These are phyloP conservation scores for Moesziomyces parantarcticus DNA, from an alignment of 1,284 basidiomycete genomes.

Conservation along the genomic window DNA sequence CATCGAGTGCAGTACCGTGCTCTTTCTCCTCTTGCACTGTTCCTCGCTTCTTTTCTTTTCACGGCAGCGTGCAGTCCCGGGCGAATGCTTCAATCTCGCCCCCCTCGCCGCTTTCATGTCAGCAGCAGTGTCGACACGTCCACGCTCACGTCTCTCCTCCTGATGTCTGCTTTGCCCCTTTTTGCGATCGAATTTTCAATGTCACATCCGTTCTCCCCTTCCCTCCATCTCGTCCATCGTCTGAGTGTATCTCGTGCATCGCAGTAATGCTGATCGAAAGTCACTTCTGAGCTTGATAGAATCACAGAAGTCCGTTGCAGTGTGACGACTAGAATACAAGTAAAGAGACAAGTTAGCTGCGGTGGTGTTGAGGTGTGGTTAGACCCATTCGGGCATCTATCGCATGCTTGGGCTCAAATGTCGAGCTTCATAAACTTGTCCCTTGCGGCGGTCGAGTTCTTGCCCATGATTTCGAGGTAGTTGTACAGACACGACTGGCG, in stretches of 20 bases:
- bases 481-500: slow-evolving; percentile 30
- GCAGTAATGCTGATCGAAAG: too few relatives aligned
- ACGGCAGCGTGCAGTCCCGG: neutral
- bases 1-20: neutral
- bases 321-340: neutral
- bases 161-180: neutral
- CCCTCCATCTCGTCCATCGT: neutral
- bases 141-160: neutral
- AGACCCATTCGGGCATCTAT: neutral
- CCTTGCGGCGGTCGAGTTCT: slow-evolving; percentile 23
- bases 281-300: too few relatives aligned
- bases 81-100: neutral
- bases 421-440: slow-evolving; percentile 13
- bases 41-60: neutral
- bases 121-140: neutral
- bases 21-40: neutral
- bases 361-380: neutral
- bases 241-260: too few relatives aligned
- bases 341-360: neutral
- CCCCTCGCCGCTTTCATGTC: neutral
- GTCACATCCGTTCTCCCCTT: neutral
- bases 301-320: neutral
- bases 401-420: slow-evolving; percentile 1
- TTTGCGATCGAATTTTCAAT: neutral
- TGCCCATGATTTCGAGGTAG: slow-evolving; percentile 26